phyloP scores from a whole-genome alignment of 2,329 filamentous ascomycete genomes.

The Raffaelea albimanens region DNA sequence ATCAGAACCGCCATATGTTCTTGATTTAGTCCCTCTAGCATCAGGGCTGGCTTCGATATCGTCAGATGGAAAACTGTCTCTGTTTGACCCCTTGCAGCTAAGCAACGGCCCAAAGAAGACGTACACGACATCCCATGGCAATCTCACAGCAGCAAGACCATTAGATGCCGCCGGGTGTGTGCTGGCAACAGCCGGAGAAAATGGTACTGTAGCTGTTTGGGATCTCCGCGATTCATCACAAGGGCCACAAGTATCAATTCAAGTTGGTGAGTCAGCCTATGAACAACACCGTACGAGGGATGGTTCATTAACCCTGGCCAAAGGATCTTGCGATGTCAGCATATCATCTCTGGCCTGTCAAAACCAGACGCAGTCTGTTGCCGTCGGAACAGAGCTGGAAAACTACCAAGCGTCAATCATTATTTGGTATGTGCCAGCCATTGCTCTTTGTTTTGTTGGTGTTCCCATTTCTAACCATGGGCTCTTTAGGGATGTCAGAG shows the following conservation, averaged over 20 bases:
- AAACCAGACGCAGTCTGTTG: slow-evolving; percentile 47
- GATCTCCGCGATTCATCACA: slow-evolving; percentile 43
- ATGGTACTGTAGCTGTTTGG: slow-evolving; percentile 58
- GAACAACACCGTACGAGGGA: no score
- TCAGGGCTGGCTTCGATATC: slow-evolving; percentile 51
- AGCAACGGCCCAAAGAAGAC: slow-evolving; percentile 37
- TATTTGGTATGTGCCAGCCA: slow-evolving; percentile 49
- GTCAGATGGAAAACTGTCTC: slow-evolving; percentile 59
- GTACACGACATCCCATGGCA: slow-evolving; percentile 45
- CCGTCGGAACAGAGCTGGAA: slow-evolving; percentile 63
- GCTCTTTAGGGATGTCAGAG: slow-evolving; percentile 54
- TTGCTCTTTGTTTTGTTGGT: not conserved
- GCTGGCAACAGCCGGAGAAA: slow-evolving; percentile 61
- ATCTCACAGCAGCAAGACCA: slow-evolving; percentile 52
- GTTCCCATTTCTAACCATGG: slow-evolving; percentile 3
- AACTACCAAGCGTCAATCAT: slow-evolving; percentile 52
- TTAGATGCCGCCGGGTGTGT: slow-evolving; percentile 42
- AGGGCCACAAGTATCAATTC: slow-evolving; percentile 30
- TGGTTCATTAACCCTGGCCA: slow-evolving; percentile 6
- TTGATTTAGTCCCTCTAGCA: slow-evolving; percentile 43
- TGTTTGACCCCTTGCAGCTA: slow-evolving; percentile 53
- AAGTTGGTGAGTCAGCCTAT: slow-evolving; percentile 23
- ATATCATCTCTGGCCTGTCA: slow-evolving; percentile 59
- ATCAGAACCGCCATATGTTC: slow-evolving; percentile 39
- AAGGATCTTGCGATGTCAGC: slow-evolving; percentile 10